Conservation (phyloP, 345 rosid genomes). For the Luvunga scandens region DNA sequence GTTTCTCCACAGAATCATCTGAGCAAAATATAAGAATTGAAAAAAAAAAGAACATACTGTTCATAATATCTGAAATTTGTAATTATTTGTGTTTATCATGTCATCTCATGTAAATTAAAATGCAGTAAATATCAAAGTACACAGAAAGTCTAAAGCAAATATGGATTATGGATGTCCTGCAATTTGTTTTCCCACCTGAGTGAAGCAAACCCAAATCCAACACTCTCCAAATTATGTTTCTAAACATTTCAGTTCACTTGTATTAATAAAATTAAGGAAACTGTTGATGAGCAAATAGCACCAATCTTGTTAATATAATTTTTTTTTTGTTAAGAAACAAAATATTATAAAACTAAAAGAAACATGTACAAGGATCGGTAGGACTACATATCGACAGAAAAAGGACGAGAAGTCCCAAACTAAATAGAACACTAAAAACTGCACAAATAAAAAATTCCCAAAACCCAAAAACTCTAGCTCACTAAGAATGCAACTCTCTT, state of each 20-base stretch:
- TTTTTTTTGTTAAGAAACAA: too few relatives aligned
- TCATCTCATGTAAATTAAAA: too few relatives aligned
- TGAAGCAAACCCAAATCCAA: background rate
- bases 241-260: background rate
- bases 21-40: background rate
- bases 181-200: background rate
- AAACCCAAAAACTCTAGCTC: too few relatives aligned
- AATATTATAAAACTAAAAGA: too few relatives aligned
- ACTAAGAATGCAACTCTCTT: too few relatives aligned
- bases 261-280: background rate
- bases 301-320: background rate
- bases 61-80: background rate
- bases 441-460: too few relatives aligned
- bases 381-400: too few relatives aligned
- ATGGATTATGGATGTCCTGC: background rate
- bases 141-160: background rate
- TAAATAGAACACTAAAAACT: too few relatives aligned
- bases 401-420: too few relatives aligned
- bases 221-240: background rate
- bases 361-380: too few relatives aligned
- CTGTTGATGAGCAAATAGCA: background rate
- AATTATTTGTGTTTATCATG: too few relatives aligned
- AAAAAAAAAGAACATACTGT: too few relatives aligned
- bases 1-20: background rate
- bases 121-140: background rate